Conservation (phyloP, 2,329 filamentous ascomycete genomes). For the Apiospora saccharicola region DNA sequence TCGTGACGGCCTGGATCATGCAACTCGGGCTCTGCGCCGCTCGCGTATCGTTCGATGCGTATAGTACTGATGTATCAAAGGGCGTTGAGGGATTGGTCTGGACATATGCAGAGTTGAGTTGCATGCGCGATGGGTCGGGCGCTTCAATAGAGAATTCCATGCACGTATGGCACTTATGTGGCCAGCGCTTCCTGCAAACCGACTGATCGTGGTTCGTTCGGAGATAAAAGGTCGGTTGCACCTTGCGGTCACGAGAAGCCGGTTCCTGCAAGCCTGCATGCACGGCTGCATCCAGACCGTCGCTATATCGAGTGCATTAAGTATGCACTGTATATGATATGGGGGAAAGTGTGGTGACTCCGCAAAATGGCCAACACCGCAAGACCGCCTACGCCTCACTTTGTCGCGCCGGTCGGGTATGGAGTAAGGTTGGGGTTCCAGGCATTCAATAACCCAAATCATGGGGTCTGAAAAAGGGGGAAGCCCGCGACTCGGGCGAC, state of each 20-base stretch:
- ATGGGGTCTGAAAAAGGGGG: constrained; percentile 8
- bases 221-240: neutral
- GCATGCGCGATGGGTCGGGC: neutral
- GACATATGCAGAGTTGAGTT: neutral
- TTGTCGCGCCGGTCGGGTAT: neutral
- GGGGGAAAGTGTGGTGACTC: constrained; percentile 6
- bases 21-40: neutral
- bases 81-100: neutral
- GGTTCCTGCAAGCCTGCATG: neutral
- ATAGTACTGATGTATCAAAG: neutral
- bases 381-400: neutral
- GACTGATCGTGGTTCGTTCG: constrained; percentile 13
- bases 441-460: neutral
- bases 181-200: neutral
- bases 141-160: neutral
- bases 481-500: neutral
- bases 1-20: constrained; percentile 6
- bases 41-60: neutral
- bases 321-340: constrained; percentile 1
- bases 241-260: neutral
- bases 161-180: neutral
- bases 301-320: neutral
- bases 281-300: neutral
- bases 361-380: constrained; percentile 12
- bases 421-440: constrained; percentile 18